Conservation (phyloP, 2,329 filamentous ascomycete genomes). For the Balansia obtecta region DNA sequence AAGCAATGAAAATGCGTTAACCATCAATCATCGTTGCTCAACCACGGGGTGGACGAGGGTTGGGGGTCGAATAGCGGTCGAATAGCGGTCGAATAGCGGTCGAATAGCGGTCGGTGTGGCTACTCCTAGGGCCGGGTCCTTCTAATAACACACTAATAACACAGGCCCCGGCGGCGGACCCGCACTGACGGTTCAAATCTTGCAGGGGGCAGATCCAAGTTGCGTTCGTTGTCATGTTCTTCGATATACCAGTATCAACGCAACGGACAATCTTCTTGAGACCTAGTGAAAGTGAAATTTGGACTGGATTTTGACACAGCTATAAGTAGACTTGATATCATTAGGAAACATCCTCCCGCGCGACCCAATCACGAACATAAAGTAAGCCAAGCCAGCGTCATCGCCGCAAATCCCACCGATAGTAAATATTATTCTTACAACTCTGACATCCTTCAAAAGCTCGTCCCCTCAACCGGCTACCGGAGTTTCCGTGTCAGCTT, state of each 20-base stretch:
- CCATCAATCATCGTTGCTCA: background rate
- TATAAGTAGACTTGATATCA: slow-evolving; percentile 1
- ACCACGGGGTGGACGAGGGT: background rate
- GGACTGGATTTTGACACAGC: background rate
- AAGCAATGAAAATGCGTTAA: background rate
- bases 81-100: too few species aligned
- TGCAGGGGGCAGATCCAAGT: too few species aligned
- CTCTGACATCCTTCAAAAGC: background rate
- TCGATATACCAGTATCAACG: too few species aligned
- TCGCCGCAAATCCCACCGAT: background rate
- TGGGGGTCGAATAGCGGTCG: too few species aligned
- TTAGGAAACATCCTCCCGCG: background rate
- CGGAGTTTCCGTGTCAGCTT: background rate
- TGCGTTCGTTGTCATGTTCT: too few species aligned
- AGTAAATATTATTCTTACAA: background rate
- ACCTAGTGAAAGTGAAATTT: background rate
- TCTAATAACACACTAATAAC: too few species aligned
- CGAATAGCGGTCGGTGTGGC: too few species aligned
- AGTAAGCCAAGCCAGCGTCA: background rate
- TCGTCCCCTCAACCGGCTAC: background rate
- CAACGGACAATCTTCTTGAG: background rate
- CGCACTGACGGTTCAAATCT: too few species aligned
- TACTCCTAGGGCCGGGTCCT: too few species aligned
- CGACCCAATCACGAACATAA: background rate
- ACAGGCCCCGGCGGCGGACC: too few species aligned